These are phyloP conservation scores for Berberis thunbergii DNA, from an alignment of 164 flowering plant species.

Conservation along the genomic window DNA sequence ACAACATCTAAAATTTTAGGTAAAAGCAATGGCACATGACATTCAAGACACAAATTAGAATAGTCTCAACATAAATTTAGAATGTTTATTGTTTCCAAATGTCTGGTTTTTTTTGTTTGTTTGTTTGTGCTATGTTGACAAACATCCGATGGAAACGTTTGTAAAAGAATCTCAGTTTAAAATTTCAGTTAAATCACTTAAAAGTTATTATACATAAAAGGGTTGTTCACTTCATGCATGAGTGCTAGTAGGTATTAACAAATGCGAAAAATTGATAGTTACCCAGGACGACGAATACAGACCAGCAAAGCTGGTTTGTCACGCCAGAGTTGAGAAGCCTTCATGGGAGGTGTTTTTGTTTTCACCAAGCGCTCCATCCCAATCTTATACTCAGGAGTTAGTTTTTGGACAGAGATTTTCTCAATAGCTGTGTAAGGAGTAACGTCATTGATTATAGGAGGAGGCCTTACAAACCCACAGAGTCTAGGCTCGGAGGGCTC, in stretches of 20 bases:
- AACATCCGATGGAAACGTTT: too few species aligned
- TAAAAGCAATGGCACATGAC: too few species aligned
- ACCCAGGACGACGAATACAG: constrained; percentile 78
- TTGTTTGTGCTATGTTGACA: too few species aligned
- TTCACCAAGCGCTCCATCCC: constrained; percentile 61
- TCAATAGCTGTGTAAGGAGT: constrained; percentile 56
- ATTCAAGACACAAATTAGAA: too few species aligned
- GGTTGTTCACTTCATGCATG: too few species aligned
- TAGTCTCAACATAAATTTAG: too few species aligned
- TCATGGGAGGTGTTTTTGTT: constrained; percentile 65
- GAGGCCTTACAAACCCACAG: constrained; percentile 53
- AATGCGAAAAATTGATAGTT: constrained; percentile 7
- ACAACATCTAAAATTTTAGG: too few species aligned
- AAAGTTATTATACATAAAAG: too few species aligned
- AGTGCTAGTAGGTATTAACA: background rate
- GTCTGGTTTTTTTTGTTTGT: too few species aligned
- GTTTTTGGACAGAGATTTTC: constrained; percentile 51
- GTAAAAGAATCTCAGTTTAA: too few species aligned
- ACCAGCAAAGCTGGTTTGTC: constrained; percentile 55
- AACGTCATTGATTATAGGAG: constrained; percentile 39
- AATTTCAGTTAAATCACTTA: too few species aligned
- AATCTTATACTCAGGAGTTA: constrained; percentile 59
- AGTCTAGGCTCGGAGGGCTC: constrained; percentile 42
- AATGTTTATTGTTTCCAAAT: too few species aligned
- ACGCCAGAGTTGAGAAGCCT: constrained; percentile 66